Conservation (phyloP, 768 basidiomycete species). For the Xerocomellus dryophilus region DNA sequence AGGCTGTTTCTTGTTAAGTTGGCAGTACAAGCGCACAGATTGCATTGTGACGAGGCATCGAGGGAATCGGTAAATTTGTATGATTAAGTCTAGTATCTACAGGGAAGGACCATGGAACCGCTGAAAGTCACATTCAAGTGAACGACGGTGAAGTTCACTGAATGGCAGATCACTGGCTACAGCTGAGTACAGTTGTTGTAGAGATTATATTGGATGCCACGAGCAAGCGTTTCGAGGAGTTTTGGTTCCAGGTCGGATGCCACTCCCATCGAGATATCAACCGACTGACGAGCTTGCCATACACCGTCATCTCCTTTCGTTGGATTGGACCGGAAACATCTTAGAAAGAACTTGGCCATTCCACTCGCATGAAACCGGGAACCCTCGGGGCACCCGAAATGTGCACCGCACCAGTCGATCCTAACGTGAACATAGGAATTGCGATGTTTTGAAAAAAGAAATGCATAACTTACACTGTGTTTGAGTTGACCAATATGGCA, state of each 20-base stretch:
- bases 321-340: constrained; percentile 26
- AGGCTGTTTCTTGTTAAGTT: no score
- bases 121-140: no score
- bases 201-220: constrained; percentile 7
- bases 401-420: constrained; percentile 21
- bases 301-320: constrained; percentile 18
- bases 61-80: no score
- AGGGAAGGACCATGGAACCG: no score
- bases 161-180: neutral
- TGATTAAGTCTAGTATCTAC: no score
- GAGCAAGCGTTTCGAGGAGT: constrained; percentile 15
- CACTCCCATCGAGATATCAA: constrained; percentile 25
- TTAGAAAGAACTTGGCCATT: constrained; percentile 17
- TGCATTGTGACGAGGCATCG: no score
- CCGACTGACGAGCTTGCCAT: constrained; percentile 16
- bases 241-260: constrained; percentile 18
- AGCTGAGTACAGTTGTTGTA: neutral
- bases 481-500: constrained; percentile 22
- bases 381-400: constrained; percentile 22
- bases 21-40: no score
- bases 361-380: constrained; percentile 19
- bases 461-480: constrained; percentile 13
- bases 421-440: neutral
- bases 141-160: no score
- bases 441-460: no score